Base-by-base conservation (phyloP, 2,329 filamentous ascomycete species). In the Paraphoma chrysanthemicola region DNA sequence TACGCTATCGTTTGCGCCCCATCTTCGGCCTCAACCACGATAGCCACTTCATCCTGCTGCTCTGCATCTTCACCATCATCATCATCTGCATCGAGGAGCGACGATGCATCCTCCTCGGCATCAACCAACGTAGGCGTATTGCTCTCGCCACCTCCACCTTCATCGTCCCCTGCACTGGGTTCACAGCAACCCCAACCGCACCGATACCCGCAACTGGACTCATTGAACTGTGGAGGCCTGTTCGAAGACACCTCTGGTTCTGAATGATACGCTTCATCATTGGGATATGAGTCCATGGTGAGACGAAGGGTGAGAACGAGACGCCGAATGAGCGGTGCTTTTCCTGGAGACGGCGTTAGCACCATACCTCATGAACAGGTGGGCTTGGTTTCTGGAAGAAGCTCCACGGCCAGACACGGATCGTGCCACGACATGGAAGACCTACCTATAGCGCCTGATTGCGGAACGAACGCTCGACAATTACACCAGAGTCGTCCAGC, bases 151-250 rank as follows among this genome's bases (percentile, higher is more conserved):
- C 41, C 58, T 60, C 48, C 48, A n/a, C 47, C 63, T 17, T 58
- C 60, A 29, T 45, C 64, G 31, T 48, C 59, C n/a, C 58, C 53
- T 10, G 38, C 46, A 23, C 51, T 30, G 29, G 47, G 56, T 29
- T 57, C 57, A 10, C 56, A 54, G 44, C 66, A 67, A 9, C 68
- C 66, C 48, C 60, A 63, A 17, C 65, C 66, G 41, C 67, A 71
- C 17, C 59, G 62, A 46, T 64, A 72, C 7, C 68, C 59, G 39
- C 67, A 71, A 9, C 66, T 62, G 2, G 60, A 60, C 23, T 55
- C 50, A 18, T 72, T 69, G 30, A 66, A 54, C 16, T 70, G 69
- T 17, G 67, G 64, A 28, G 65, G 64, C 39, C 65, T 54, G 31
- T 61, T 30, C 0, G 57, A 47, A 11, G 61, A 56, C 1, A 60